Evolutionary conservation across 2,329 filamentous ascomycete genomes (phyloP), one percentile per base, ranked within the genome.

Genomic region (Byssochlamys sp.): DNA sequence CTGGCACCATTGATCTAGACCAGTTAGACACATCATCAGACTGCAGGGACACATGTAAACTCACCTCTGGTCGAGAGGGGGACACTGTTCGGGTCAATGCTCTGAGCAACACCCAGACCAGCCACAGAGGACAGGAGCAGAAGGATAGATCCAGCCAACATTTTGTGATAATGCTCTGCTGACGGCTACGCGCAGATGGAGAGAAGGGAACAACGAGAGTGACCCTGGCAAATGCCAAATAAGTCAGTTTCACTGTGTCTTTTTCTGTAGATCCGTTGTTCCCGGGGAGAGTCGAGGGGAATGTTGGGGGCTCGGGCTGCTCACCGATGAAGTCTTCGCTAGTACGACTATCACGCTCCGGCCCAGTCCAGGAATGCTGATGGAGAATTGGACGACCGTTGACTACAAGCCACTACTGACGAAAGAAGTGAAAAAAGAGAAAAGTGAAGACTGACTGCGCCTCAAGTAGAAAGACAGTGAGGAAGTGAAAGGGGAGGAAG

Each of bases 1-100:
- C 45, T 63, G 57, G 61, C 77, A 79, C 77, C 77, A 79, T 57
- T 70, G 62, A 9, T 69, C 74, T 78, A 61, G 61, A 50, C 28
- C 29, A 49, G 31, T 61, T 53, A 59, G 61, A 54, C 25, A 50
- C 9, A 29, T 35, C 45, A 35, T 45, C n/a, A 55, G 25, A 24
- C 2, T 7, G 49, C 48, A 4, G 29, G 29, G 51, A n/a, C 3
- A 19, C 26, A 14, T 39, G 24, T 27, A 27, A 24, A 60, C 69
- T 61, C 53, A 77, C 75, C 60, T 64, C 72, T 71, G 7, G 71
- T 76, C 2, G 64, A 45, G 11, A 66, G 31, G 2, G 66, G 63
- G 29, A 78, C 69, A n/a, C 64, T 68, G 57, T 63, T 69, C 5
- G 69, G 71, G 58, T 77, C 69, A 54, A 78, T 67, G 29, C 61